Evolutionary conservation across 2,329 filamentous ascomycete genomes (phyloP).

Genomic region (Trichoderma gracile): DNA sequence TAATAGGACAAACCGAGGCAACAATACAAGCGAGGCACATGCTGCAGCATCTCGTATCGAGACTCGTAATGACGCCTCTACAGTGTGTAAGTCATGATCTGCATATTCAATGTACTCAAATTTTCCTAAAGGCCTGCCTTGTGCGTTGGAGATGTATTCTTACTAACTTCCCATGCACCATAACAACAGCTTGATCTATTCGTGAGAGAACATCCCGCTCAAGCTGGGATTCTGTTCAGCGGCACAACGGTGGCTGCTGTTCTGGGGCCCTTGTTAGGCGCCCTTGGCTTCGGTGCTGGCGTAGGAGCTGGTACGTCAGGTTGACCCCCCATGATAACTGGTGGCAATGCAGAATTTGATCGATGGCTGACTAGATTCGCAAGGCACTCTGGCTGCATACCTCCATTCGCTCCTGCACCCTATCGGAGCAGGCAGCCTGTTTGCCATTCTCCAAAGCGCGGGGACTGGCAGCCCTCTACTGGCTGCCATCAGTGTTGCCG

Average conservation of each 20-base stretch:
- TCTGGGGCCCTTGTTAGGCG: not conserved
- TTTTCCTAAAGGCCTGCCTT: not conserved
- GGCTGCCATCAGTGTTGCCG: conserved; percentile 24
- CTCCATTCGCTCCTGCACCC: conserved; percentile 29
- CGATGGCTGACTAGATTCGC: not conserved
- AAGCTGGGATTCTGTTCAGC: not conserved
- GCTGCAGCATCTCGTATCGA: not conserved
- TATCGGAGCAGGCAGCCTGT: conserved; percentile 30
- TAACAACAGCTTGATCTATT: not conserved
- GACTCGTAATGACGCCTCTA: conserved; percentile 1
- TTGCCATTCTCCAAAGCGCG: conserved; percentile 38
- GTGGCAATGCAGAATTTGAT: not conserved
- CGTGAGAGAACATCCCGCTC: conserved; percentile 1
- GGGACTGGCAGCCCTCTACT: conserved; percentile 34
- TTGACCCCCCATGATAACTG: not conserved
- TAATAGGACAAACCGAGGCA: not conserved
- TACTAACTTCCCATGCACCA: not conserved
- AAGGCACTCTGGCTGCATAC: conserved; percentile 1
- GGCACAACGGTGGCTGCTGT: not conserved
- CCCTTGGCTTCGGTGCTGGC: conserved; percentile 3
- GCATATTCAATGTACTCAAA: not conserved
- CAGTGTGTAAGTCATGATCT: conserved; percentile 9
- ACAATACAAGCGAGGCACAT: not conserved
- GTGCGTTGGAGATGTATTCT: conserved; percentile 4
- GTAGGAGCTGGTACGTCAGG: conserved; percentile 2